Evolutionary conservation across 352 stramenopile genomes (phyloP).

Genomic region (Thraustochytrium sp.): DNA sequence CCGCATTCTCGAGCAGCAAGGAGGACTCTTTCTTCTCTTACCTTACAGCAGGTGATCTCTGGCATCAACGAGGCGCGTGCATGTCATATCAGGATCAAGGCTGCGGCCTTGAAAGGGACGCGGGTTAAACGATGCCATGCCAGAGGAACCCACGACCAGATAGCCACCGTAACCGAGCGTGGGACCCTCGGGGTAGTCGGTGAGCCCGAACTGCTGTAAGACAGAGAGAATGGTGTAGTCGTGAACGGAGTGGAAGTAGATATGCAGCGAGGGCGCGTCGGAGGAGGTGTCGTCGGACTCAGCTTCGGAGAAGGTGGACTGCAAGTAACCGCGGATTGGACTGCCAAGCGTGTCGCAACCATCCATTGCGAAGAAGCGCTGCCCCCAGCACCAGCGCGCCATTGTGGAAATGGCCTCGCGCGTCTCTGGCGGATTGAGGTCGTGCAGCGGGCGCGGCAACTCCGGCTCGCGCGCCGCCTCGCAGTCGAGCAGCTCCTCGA

Average conservation of each 20-base stretch:
- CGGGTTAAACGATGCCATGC: background rate
- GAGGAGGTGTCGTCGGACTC: background rate
- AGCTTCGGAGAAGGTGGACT: background rate
- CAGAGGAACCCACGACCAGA: background rate
- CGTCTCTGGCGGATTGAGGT: background rate
- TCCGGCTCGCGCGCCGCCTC: background rate
- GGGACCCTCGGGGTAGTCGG: background rate
- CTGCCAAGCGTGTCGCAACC: background rate
- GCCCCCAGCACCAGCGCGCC: background rate
- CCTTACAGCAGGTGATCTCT: background rate
- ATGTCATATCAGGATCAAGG: background rate
- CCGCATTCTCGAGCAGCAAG: too few relatives aligned
- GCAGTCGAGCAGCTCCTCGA: background rate
- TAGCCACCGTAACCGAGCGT: constrained; percentile 1
- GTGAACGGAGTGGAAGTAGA: background rate
- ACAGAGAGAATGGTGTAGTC: background rate
- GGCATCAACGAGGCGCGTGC: background rate
- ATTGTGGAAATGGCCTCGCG: background rate
- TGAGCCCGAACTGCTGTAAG: background rate
- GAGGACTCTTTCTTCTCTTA: too few relatives aligned
- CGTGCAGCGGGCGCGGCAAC: background rate
- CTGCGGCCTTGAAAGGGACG: background rate
- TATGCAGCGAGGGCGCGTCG: background rate
- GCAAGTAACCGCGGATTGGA: background rate
- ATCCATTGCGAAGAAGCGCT: constrained; percentile 5